Percentiles rank a stretch among this genome's conserved stretches.
These are phyloP conservation scores for Colletotrichum sp. DNA, from an alignment of 2,329 filamentous ascomycete species.

Conservation along the genomic window DNA sequence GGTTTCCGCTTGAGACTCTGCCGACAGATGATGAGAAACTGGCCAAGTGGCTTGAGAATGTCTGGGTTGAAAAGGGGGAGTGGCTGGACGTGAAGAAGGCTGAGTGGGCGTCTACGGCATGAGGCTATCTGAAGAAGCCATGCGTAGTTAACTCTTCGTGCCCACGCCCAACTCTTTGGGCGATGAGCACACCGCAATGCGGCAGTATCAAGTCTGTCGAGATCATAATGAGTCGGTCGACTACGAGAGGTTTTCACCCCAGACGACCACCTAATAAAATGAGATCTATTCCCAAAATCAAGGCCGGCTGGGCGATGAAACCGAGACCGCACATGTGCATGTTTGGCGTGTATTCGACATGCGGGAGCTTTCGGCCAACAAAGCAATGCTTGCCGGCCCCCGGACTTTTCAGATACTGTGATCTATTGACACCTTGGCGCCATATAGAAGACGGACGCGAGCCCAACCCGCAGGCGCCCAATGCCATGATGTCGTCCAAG, in stretches of 20 bases:
- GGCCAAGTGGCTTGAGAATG: constrained; percentile 56
- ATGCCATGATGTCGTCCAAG: not conserved
- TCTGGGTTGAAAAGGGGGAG: constrained; percentile 59
- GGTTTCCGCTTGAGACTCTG: constrained; percentile 53
- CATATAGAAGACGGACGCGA: not conserved
- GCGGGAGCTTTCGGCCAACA: not conserved
- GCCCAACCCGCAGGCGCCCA: not conserved
- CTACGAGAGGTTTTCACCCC: not conserved
- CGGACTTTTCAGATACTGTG: not conserved
- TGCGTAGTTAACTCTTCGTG: not conserved
- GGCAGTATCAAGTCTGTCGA: not conserved
- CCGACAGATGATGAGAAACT: constrained; percentile 52
- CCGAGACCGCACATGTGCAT: not conserved
- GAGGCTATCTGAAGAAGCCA: not conserved
- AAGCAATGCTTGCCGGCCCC: not conserved
- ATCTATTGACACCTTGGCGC: not conserved
- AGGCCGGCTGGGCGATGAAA: not conserved
- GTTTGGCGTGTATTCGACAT: not conserved
- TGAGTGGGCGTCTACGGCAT: constrained; percentile 38
- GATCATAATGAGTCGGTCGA: not conserved
- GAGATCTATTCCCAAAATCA: not conserved
- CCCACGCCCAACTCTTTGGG: not conserved
- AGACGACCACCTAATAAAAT: not conserved
- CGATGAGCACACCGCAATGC: not conserved
- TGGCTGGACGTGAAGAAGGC: constrained; percentile 50